A percentile compares a stretch with the other conserved stretches of the same genome.
Evolutionary conservation across 1,284 basidiomycete species (phyloP).

Genomic region (Amylostereum areolatum): DNA sequence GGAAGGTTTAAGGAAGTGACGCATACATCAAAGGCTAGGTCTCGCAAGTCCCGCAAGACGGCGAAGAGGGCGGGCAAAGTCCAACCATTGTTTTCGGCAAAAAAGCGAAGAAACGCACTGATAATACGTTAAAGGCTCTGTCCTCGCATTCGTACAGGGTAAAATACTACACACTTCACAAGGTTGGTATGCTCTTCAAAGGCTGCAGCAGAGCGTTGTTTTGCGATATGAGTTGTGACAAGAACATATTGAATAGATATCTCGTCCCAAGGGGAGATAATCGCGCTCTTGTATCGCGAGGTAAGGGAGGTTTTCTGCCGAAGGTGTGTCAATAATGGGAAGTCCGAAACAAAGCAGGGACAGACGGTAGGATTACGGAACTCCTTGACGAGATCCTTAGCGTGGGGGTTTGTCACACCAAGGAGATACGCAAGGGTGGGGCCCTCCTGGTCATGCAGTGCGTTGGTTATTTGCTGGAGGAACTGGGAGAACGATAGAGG

Average conservation of each 20-base stretch:
- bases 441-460: slow-evolving; percentile 59
- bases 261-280: slow-evolving; percentile 75
- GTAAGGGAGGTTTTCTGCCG: slow-evolving; percentile 39
- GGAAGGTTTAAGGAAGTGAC: not conserved
- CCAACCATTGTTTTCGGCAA: slow-evolving; percentile 76
- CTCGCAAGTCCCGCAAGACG: slow-evolving; percentile 72
- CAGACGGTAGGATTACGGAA: slow-evolving; percentile 62
- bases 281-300: slow-evolving; percentile 53
- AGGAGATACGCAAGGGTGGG: slow-evolving; percentile 65
- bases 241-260: slow-evolving; percentile 75
- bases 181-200: slow-evolving; percentile 71
- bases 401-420: slow-evolving; percentile 66
- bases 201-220: slow-evolving; percentile 59
- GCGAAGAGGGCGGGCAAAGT: slow-evolving; percentile 76
- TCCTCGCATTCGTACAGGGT: slow-evolving; percentile 12
- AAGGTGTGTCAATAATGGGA: slow-evolving; percentile 1
- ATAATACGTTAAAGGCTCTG: slow-evolving; percentile 8
- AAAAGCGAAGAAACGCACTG: slow-evolving; percentile 73
- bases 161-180: slow-evolving; percentile 37
- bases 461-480: slow-evolving; percentile 54
- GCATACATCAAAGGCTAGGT: slow-evolving; percentile 70
- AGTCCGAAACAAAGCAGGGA: slow-evolving; percentile 4
- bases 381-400: slow-evolving; percentile 66
- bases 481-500: slow-evolving; percentile 55
- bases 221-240: slow-evolving; percentile 62